A percentile compares a stretch with the other conserved stretches of the same genome.
phyloP scores from a whole-genome alignment of 169 alveolate genomes.

The Babesia sp. region DNA sequence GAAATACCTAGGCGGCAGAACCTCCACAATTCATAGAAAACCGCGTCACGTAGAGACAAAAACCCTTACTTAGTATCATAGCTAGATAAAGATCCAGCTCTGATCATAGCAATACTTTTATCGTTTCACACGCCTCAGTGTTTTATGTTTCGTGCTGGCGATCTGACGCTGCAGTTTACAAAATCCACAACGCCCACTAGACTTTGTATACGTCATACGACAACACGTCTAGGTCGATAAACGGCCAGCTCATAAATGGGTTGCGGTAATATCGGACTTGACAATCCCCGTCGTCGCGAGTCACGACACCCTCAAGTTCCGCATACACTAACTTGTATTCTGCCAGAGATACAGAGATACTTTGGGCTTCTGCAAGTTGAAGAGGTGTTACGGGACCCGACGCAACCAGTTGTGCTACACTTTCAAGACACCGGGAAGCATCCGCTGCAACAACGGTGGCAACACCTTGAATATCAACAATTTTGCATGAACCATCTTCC shows the following conservation, averaged over 20 bases:
- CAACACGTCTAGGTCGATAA: too few species aligned
- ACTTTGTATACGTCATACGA: too few species aligned
- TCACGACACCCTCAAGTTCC: constrained; percentile 42
- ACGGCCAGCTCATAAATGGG: constrained; percentile 12
- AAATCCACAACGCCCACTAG: too few species aligned
- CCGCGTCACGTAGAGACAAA: too few species aligned
- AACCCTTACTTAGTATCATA: too few species aligned
- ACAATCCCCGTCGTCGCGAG: constrained; percentile 47
- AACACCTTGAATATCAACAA: constrained; percentile 34
- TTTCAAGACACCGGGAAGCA: not conserved
- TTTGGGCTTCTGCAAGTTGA: constrained; percentile 3
- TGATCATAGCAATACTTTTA: too few species aligned
- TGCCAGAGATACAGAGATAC: constrained; percentile 43
- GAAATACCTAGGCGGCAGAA: too few species aligned
- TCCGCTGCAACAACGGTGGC: not conserved
- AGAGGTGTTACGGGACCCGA: constrained; percentile 33
- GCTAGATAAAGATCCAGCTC: too few species aligned
- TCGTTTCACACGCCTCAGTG: too few species aligned
- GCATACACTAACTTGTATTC: constrained; percentile 42
- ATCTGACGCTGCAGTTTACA: too few species aligned
- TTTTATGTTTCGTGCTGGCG: too few species aligned
- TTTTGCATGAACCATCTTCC: constrained; percentile 20
- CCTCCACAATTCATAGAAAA: too few species aligned
- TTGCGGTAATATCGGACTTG: constrained; percentile 29
- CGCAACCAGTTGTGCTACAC: not conserved